Conservation (phyloP, 345 rosid species). For the Theobroma cacao region DNA sequence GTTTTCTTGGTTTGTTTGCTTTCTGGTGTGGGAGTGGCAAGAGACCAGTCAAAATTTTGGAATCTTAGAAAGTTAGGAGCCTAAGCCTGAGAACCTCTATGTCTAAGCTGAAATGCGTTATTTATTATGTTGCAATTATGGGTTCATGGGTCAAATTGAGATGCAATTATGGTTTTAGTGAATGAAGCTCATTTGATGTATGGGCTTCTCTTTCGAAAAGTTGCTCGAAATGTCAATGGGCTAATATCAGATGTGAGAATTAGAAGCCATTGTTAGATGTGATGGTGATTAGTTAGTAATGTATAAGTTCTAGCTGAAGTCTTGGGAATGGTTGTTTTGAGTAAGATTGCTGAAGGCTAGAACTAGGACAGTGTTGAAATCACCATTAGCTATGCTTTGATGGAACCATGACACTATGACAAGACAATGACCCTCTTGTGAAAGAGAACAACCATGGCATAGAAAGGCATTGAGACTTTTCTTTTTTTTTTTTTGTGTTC, state of each 20-base stretch:
- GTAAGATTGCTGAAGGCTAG: neutral
- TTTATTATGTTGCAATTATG: neutral
- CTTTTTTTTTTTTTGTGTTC: neutral
- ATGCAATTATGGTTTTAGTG: neutral
- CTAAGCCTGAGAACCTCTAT: neutral
- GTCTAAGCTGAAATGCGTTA: neutral
- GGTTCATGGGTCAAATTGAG: neutral
- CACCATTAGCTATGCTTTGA: neutral
- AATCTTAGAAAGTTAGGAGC: neutral
- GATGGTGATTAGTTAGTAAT: neutral
- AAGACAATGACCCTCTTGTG: neutral
- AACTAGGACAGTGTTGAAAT: neutral
- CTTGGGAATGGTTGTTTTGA: neutral
- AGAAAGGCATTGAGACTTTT: neutral
- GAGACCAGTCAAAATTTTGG: neutral
- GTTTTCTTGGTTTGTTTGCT: neutral
- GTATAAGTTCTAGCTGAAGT: neutral
- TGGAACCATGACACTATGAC: neutral
- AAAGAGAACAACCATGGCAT: neutral
- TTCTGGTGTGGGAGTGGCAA: neutral
- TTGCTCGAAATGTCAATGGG: neutral
- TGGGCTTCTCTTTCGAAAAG: neutral
- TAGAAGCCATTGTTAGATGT: neutral
- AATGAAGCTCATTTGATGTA: neutral
- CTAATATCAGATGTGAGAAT: slow-evolving; percentile 1